Base-by-base conservation (phyloP, 2,329 filamentous ascomycete species). In the Rhynchosporium graminicola region DNA sequence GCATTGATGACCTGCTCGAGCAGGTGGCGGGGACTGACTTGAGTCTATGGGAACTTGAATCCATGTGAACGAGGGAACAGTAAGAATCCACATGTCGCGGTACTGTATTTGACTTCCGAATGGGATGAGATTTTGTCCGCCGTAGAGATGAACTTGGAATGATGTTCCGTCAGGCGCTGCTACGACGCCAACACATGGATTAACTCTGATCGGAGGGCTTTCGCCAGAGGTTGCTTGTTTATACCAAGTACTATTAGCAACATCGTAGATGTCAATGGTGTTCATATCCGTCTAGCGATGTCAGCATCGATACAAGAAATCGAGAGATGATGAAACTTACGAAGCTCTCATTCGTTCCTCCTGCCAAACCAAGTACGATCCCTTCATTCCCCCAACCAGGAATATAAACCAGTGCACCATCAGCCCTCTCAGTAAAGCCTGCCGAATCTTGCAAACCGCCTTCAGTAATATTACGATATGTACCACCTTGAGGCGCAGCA, bases 121-220 rank as follows among this genome's bases (percentile, higher is more conserved):
- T 0, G 89, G 88, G 31, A 84, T 80, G 0, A 92, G 78, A 67
- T 90, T 89, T 72, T 92, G 90, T 0, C 90, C 90, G 12, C 88
- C 90, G 71, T 89, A 92, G 77, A 92, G 83, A 76, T 92, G 91
- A 50, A 93, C 82, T 71, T 92, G 89, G 72, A 91, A 90, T 33
- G 86, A 89, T 20, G 86, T 88, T 8, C 88, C 89, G 70, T 91
- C 88, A 6, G 88, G 83, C 10, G 87, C 87, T 15, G 86, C 85
- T 47, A 85, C 87, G 20, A 89, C 83, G 0, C 87, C 86, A 10
- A 88, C 86, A 70, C 88, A 91, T 0, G 87, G 87, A 70, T 91
- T 90, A 28, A 91, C 88, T 26, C 89, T 82, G 57, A 88, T 85
- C 0, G 81, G 77, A 0, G 88, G 87, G 3, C 80, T 81, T 2